A percentile compares a stretch with the other conserved stretches of the same genome.
Conservation (phyloP, 257 asterid genomes). For the Cinchona pubescens region DNA sequence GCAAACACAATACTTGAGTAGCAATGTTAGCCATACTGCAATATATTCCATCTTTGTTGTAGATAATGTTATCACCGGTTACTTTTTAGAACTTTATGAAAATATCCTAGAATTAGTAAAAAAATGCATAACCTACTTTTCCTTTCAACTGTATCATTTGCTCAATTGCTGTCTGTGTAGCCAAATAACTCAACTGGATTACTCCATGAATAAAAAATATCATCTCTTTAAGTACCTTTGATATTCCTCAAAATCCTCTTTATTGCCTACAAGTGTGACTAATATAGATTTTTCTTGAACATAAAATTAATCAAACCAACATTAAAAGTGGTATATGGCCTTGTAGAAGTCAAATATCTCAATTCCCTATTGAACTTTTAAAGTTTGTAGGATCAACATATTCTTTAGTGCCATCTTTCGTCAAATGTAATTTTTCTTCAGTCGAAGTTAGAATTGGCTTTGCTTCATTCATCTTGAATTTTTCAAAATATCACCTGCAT, state of each 20-base stretch:
- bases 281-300: not conserved
- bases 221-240: not conserved
- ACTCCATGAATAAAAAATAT: not conserved
- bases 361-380: no score
- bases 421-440: not conserved
- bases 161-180: no score
- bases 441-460: not conserved
- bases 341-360: no score
- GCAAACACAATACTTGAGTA: no score
- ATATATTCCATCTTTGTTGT: not conserved
- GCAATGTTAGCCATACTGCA: not conserved
- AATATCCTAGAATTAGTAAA: not conserved
- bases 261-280: not conserved
- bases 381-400: no score
- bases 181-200: not conserved
- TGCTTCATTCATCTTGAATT: not conserved
- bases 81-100: no score
- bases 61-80: not conserved
- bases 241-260: not conserved
- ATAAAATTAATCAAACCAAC: not conserved
- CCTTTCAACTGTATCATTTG: not conserved
- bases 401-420: not conserved
- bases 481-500: not conserved
- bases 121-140: not conserved
- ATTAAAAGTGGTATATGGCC: no score